phyloP scores from a whole-genome alignment of 2,329 filamentous ascomycete species.

The Colletotrichum chlorophyti region DNA sequence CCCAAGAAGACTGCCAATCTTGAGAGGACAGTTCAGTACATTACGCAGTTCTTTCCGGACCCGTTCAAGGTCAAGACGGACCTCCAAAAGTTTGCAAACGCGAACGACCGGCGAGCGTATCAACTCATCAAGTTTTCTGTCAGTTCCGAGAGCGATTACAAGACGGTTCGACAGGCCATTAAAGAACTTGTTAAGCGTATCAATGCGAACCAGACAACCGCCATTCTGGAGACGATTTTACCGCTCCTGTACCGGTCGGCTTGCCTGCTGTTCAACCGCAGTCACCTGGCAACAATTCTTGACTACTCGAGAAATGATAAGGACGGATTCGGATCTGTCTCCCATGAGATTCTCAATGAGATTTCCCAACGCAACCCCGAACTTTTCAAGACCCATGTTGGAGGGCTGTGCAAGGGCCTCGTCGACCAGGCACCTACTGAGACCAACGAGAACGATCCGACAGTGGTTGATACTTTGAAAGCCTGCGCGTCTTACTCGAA shows the following conservation, averaged over 20 bases:
- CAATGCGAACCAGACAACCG: conserved; percentile 68
- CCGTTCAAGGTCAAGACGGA: conserved; percentile 74
- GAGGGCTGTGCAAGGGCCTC: conserved; percentile 87
- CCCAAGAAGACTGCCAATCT: conserved; percentile 75
- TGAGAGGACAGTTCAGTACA: conserved; percentile 73
- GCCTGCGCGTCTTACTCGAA: conserved; percentile 92
- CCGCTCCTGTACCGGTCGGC: conserved; percentile 85
- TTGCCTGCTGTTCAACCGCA: conserved; percentile 90
- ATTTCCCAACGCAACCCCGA: conserved; percentile 90
- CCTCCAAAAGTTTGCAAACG: conserved; percentile 88
- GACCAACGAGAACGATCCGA: conserved; percentile 70
- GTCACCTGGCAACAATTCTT: conserved; percentile 90
- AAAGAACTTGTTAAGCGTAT: conserved; percentile 88
- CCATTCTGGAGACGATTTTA: conserved; percentile 78
- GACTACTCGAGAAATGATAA: conserved; percentile 86
- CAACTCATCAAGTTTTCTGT: conserved; percentile 88
- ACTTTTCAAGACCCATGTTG: conserved; percentile 90
- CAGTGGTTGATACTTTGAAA: conserved; percentile 89
- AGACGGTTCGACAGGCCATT: conserved; percentile 87
- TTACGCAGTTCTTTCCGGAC: conserved; percentile 81
- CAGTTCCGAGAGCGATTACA: conserved; percentile 86
- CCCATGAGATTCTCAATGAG: conserved; percentile 89
- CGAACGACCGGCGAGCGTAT: conserved; percentile 88
- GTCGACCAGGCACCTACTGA: conserved; percentile 79
- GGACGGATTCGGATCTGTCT: conserved; percentile 76